phyloP scores from a whole-genome alignment of 345 rosid species.

The Euphorbia pulcherrima region DNA sequence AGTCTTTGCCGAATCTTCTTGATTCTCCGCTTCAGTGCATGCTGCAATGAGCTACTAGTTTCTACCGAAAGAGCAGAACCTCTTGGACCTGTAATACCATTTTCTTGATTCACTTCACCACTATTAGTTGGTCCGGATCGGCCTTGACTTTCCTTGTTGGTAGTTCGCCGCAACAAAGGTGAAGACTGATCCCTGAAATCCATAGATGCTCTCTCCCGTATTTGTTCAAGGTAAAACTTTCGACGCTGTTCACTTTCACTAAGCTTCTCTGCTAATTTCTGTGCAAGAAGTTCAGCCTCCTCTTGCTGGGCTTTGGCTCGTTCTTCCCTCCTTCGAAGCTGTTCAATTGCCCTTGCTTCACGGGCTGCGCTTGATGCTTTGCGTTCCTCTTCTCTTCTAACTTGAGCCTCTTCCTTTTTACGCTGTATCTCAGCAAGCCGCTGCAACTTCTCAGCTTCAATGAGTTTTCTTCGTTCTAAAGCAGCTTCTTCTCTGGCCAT shows the following conservation, averaged over 20 bases:
- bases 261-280: slow-evolving; percentile 67
- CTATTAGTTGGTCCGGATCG: slow-evolving; percentile 39
- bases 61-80: slow-evolving; percentile 36
- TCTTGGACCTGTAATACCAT: slow-evolving; percentile 29
- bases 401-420: slow-evolving; percentile 77
- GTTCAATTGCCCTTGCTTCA: slow-evolving; percentile 68
- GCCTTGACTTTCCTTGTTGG: slow-evolving; percentile 57
- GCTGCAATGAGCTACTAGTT: slow-evolving; percentile 40
- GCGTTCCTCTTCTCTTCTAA: slow-evolving; percentile 80
- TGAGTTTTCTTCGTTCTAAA: slow-evolving; percentile 63
- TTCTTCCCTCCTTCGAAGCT: slow-evolving; percentile 66
- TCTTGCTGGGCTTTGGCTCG: slow-evolving; percentile 82
- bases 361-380: slow-evolving; percentile 78
- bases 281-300: slow-evolving; percentile 78
- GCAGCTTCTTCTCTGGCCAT: slow-evolving; percentile 80
- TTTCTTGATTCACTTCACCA: slow-evolving; percentile 50
- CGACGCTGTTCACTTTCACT: slow-evolving; percentile 75
- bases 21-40: slow-evolving; percentile 54
- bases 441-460: slow-evolving; percentile 78
- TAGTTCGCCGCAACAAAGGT: slow-evolving; percentile 52
- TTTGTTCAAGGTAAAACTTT: slow-evolving; percentile 68
- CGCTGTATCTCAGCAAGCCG: slow-evolving; percentile 74
- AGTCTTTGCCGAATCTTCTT: slow-evolving; percentile 70
- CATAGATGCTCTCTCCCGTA: slow-evolving; percentile 78
- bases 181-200: slow-evolving; percentile 79